Base-by-base conservation (phyloP, 192 early-diverging fungal genomes). In the Paraglomus occultum region DNA sequence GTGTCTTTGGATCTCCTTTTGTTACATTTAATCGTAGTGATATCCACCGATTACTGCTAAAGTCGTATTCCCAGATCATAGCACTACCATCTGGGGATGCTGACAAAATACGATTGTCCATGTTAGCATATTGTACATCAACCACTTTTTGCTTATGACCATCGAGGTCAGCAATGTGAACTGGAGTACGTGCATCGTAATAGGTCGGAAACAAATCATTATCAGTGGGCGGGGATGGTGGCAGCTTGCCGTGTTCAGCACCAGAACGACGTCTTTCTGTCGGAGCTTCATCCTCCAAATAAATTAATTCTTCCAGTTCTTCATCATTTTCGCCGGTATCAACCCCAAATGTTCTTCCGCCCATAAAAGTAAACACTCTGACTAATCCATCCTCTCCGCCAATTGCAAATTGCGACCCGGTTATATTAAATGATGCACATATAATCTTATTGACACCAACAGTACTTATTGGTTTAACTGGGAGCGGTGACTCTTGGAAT, bases 31-130 rank as follows among this genome's bases (percentile, higher is more conserved):
- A 46, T 10, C 18, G 18, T 11, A 46, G 44, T 12, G 85, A 83
- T 0, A 71, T 77, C 92, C 91, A 95, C 65, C 76, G 72, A 14
- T 79, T 72, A 31, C 71, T 80, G 1, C 65, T 67, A 39, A 74
- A 75, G 51, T 83, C 73, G 53, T 83, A 87, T 20, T 76, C 79
- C 89, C 90, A 95, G 4, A 94, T 83, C 57, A 82, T 86, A 1
- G 85, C 88, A 8, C 87, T 91, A 11, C 94, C 93, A 72, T 96
- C 93, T 12, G 82, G 80, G 10, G 85, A 89, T 7, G 91, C 93
- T 23, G 89, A 87, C 15, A 91, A 63, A 0, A 96, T 72, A 73
- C 82, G 83, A 31, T 85, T 80, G 22, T 89, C 92, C 43, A 80
- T 77, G 57, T 84, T 80, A 72, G 89, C 89, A 71, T 89, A 95